Conservation (phyloP, 148 eudicot species). For the Rhododendron molle region DNA sequence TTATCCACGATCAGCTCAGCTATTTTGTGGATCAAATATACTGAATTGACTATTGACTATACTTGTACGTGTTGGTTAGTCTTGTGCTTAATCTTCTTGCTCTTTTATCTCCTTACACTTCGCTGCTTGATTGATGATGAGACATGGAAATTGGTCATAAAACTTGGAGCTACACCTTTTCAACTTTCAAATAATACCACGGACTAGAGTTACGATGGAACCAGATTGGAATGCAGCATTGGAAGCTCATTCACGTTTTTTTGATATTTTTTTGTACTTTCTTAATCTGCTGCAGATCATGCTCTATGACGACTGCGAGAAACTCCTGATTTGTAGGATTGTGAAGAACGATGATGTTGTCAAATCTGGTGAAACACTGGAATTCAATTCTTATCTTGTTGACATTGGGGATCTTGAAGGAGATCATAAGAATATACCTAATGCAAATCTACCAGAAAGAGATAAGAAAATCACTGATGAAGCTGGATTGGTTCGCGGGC, state of each 20-base stretch:
- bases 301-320: conserved; percentile 67
- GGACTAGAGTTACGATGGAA: neutral
- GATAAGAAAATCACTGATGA: conserved; percentile 24
- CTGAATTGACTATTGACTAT: neutral
- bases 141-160: neutral
- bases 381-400: conserved; percentile 60
- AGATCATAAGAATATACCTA: conserved; percentile 17
- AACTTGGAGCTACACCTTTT: neutral
- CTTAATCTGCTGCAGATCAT: conserved; percentile 35
- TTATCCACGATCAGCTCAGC: neutral
- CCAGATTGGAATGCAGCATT: neutral
- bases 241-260: neutral
- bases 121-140: neutral
- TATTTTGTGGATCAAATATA: neutral
- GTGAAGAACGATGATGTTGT: conserved; percentile 56
- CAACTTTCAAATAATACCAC: neutral
- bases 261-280: neutral
- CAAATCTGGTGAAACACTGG: conserved; percentile 51
- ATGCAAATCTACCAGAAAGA: conserved; percentile 22
- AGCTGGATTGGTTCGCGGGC: conserved; percentile 19
- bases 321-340: conserved; percentile 49
- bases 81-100: neutral
- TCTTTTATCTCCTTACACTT: neutral
- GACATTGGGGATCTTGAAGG: conserved; percentile 59
- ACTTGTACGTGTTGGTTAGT: neutral